These are phyloP conservation scores for Malania oleifera DNA, from an alignment of 164 flowering plant species.

Conservation along the genomic window DNA sequence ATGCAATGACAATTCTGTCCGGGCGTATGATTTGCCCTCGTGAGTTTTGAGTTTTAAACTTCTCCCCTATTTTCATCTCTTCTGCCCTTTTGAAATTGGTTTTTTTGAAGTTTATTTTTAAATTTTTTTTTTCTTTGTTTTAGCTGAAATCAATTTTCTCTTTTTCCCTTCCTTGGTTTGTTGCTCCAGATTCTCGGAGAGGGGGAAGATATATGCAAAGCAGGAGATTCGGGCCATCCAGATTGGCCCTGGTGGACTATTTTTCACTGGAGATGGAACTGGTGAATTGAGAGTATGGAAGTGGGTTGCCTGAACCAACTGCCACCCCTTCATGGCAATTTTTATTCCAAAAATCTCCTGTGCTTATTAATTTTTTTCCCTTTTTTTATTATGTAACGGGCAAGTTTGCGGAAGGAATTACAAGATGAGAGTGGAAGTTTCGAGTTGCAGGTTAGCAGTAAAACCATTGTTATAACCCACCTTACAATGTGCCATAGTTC, in stretches of 20 bases:
- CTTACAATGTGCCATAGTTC: too few relatives aligned
- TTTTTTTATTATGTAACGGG: not conserved
- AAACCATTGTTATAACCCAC: too few relatives aligned
- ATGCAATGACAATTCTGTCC: constrained; percentile 57
- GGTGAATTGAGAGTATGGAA: constrained; percentile 83
- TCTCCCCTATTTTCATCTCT: not conserved
- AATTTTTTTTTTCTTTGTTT: not conserved
- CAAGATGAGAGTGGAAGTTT: not conserved
- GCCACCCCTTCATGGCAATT: constrained; percentile 6
- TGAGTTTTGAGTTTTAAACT: constrained; percentile 41
- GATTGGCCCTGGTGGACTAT: constrained; percentile 72
- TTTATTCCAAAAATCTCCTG: not conserved
- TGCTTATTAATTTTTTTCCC: not conserved
- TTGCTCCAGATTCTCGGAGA: constrained; percentile 57
- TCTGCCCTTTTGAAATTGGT: not conserved
- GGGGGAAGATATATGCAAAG: constrained; percentile 67
- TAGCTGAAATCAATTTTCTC: not conserved
- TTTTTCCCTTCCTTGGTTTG: not conserved
- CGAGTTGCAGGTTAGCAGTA: constrained; percentile 1
- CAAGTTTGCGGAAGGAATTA: constrained; percentile 9
- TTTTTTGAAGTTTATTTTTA: not conserved
- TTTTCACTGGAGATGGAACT: constrained; percentile 86
- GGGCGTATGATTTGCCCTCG: constrained; percentile 80
- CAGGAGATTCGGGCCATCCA: constrained; percentile 72
- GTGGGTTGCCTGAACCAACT: constrained; percentile 34